phyloP scores from a whole-genome alignment of 768 basidiomycete genomes.

The Suillus cothurnatus region DNA sequence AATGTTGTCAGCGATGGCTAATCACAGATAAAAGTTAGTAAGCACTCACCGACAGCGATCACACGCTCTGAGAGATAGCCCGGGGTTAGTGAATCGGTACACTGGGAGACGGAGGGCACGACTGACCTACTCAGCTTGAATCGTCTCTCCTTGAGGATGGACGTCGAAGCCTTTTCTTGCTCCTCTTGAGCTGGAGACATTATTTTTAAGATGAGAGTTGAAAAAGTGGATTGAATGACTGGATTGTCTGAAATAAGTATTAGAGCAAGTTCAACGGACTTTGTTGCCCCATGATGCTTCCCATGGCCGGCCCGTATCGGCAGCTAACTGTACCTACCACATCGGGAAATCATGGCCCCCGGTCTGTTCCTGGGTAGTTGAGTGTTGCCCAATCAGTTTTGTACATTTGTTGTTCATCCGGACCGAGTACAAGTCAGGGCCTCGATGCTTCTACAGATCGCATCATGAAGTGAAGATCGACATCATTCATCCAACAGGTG shows the following conservation, averaged over 20 bases:
- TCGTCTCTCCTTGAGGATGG: constrained; percentile 74
- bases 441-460: not conserved
- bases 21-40: constrained; percentile 6
- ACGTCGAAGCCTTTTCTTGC: constrained; percentile 48
- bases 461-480: constrained; percentile 4
- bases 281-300: constrained; percentile 1
- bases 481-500: not conserved
- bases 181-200: constrained; percentile 36
- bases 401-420: constrained; percentile 24
- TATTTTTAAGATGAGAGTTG: constrained; percentile 10
- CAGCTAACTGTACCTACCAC: constrained; percentile 11
- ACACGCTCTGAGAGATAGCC: constrained; percentile 63
- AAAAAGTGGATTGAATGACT: constrained; percentile 11
- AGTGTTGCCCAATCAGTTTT: not conserved
- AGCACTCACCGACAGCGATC: constrained; percentile 83
- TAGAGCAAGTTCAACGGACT: constrained; percentile 15
- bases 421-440: not conserved
- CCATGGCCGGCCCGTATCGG: constrained; percentile 30
- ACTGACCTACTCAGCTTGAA: constrained; percentile 86
- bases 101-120: constrained; percentile 4
- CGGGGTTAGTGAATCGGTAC: constrained; percentile 10
- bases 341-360: constrained; percentile 27
- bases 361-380: constrained; percentile 19
- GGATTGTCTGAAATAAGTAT: constrained; percentile 30
- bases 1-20: not conserved